A percentile compares a stretch with the other conserved stretches of the same genome.
Conservation (phyloP, 2,329 filamentous ascomycete species). For the Monosporascus ibericus region DNA sequence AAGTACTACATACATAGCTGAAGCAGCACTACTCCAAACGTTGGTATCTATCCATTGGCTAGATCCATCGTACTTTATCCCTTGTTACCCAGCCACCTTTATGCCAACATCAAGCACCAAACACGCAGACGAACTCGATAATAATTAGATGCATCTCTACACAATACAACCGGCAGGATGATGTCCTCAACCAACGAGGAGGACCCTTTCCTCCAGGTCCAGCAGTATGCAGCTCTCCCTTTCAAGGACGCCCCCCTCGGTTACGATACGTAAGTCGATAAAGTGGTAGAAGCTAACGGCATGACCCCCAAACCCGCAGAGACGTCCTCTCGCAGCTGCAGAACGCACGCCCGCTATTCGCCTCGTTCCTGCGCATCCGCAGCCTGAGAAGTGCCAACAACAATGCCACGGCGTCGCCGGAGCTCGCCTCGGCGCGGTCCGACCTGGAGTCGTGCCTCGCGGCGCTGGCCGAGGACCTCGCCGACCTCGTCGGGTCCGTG, state of each 20-base stretch:
- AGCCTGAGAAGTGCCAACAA: slow-evolving; percentile 60
- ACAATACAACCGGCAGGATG: slow-evolving; percentile 38
- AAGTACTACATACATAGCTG: too few relatives aligned
- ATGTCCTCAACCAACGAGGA: slow-evolving; percentile 63
- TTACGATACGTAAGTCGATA: neutral
- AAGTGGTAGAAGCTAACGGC: too few relatives aligned
- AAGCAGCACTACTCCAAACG: too few relatives aligned
- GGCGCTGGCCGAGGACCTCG: slow-evolving; percentile 73
- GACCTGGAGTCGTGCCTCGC: slow-evolving; percentile 63
- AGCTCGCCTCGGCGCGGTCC: slow-evolving; percentile 71
- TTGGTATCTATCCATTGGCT: too few relatives aligned
- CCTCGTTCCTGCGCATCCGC: slow-evolving; percentile 92
- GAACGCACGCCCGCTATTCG: slow-evolving; percentile 78
- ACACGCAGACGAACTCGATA: neutral
- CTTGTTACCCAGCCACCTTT: neutral
- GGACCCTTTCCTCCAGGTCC: slow-evolving; percentile 68
- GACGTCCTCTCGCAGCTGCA: slow-evolving; percentile 83
- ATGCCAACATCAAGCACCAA: neutral
- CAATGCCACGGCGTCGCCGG: slow-evolving; percentile 61
- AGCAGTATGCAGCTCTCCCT: slow-evolving; percentile 45
- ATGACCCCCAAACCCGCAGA: slow-evolving; percentile 38
- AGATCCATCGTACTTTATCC: too few relatives aligned
- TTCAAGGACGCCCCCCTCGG: slow-evolving; percentile 1
- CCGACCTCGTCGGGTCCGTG: slow-evolving; percentile 83
- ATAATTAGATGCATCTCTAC: slow-evolving; percentile 15